Conservation (phyloP, 345 rosid genomes). For the Lenwebbia sp. region DNA sequence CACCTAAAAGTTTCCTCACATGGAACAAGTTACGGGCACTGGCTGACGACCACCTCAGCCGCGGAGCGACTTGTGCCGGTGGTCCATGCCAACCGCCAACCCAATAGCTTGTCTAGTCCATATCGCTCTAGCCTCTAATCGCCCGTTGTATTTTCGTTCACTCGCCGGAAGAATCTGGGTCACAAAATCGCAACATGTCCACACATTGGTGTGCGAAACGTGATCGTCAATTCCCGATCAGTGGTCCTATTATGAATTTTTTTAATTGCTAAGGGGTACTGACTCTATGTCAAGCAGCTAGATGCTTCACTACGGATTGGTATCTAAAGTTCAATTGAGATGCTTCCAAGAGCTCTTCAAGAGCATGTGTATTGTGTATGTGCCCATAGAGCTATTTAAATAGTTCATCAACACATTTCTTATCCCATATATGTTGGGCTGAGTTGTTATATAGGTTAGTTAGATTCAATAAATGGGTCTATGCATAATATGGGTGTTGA, state of each 20-base stretch:
- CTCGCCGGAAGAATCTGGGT: not conserved
- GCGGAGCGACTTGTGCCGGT: not conserved
- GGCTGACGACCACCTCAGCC: not conserved
- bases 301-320: not conserved
- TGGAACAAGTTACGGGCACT: not conserved
- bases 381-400: no score
- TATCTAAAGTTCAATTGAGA: not conserved
- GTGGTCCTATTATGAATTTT: not conserved
- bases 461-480: no score
- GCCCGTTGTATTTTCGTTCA: not conserved
- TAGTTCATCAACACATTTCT: no score
- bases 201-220: not conserved
- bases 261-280: not conserved
- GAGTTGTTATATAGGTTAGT: no score
- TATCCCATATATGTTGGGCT: no score
- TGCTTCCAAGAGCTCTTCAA: not conserved
- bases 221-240: not conserved
- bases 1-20: not conserved
- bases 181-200: not conserved
- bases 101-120: not conserved
- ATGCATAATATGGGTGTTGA: no score
- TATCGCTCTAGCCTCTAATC: not conserved
- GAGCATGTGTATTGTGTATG: not conserved
- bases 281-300: not conserved
- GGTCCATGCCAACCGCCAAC: not conserved